Evolutionary conservation across 2,329 filamentous ascomycete genomes (phyloP).

Genomic region (Xylaria sp.): DNA sequence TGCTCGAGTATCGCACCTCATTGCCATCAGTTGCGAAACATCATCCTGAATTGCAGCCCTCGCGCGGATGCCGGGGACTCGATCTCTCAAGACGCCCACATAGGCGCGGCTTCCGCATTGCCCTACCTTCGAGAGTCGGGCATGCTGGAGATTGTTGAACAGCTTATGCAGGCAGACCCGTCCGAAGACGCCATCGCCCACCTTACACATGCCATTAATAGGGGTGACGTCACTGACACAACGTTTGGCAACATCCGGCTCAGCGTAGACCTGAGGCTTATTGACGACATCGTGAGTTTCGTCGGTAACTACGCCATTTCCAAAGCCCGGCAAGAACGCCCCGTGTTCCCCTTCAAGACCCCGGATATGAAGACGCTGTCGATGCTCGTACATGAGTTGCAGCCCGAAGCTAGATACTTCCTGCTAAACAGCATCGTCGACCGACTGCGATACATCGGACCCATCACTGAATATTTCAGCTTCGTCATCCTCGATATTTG

Average conservation of each 20-base stretch:
- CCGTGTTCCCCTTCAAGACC: conserved; percentile 65
- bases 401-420: conserved; percentile 80
- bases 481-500: conserved; percentile 85
- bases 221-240: conserved; percentile 58
- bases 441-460: conserved; percentile 87
- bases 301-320: conserved; percentile 74
- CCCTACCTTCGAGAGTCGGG: conserved; percentile 54
- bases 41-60: conserved; percentile 75
- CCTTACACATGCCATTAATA: conserved; percentile 73
- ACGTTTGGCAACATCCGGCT: conserved; percentile 69
- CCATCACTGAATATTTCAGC: conserved; percentile 90
- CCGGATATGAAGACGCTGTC: conserved; percentile 74
- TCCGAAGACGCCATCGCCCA: conserved; percentile 75
- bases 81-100: conserved; percentile 43
- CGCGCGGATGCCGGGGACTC: conserved; percentile 76
- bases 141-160: conserved; percentile 62
- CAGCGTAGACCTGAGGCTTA: conserved; percentile 68
- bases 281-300: conserved; percentile 84
- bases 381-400: conserved; percentile 74
- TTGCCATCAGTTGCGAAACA: conserved; percentile 84
- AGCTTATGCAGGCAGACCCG: conserved; percentile 61
- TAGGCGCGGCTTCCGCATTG: conserved; percentile 32
- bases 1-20: conserved; percentile 81
- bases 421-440: conserved; percentile 84
- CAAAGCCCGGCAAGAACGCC: conserved; percentile 60